Base-by-base conservation (phyloP, 2,329 filamentous ascomycete genomes). In the Trichoderma sp. region DNA sequence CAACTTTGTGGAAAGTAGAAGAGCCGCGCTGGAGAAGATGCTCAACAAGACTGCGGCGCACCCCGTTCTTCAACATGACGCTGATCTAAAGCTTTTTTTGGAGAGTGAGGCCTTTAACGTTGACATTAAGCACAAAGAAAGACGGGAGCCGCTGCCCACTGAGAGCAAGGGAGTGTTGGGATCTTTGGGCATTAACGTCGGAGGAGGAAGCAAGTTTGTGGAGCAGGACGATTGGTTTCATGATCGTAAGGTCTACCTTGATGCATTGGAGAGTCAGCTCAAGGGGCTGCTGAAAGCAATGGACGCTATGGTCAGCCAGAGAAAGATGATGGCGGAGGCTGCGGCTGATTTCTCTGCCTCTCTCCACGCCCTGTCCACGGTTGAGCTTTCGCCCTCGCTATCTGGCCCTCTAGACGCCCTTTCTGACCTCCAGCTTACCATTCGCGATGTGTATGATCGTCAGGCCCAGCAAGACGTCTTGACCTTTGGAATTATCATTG, bases 161-260 rank as follows among this genome's bases (percentile, higher is more conserved):
- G 96, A 98, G 81, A 97, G 90, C 82, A 98, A 98, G 81, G 94
- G 96, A 66, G 91, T 98, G 83, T 88, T 98, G 74, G 93, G 94
- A 75, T 92, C 90, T 18, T 86, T 97, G 66, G 93, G 93, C 26
- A 86, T 96, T 71, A 91, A 86, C 71, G 89, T 95, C 30, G 92
- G 94, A 34, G 87, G 89, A 69, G 86, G 89, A 66, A 90, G 86
- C 75, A 99, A 99, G 80, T 99, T 99, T 81, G 89, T 99, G 49
- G 96, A 99, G 81, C 96, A 98, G 77, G 96, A 99, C 78, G 96
- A 99, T 81, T 99, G 95, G 96, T 99, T 99, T 82, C 95, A 99
- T 75, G 96, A 99, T 74, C 93, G 96, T 71, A 93, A 91, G 75
- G 88, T 98, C 67, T 99, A 99, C 77, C 87, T 99, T 13, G 96